A percentile compares a stretch with the other conserved stretches of the same genome.
phyloP scores from a whole-genome alignment of 371 early-diverging fungal species.

The Mucor circinelloides region DNA sequence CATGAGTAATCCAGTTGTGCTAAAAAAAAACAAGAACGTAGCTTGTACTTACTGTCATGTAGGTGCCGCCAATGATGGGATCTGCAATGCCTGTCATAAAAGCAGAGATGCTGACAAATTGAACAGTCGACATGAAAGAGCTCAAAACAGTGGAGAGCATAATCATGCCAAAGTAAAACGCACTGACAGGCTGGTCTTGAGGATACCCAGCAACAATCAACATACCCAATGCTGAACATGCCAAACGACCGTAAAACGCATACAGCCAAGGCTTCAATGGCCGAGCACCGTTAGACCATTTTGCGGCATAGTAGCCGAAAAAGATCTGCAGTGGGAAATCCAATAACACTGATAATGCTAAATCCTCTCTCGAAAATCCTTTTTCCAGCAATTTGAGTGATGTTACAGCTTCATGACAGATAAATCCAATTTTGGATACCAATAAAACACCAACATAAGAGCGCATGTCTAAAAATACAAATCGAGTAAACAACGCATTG shows the following conservation, averaged over 20 bases:
- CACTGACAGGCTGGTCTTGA: constrained; percentile 61
- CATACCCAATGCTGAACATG: constrained; percentile 84
- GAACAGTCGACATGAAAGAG: constrained; percentile 91
- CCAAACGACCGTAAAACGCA: constrained; percentile 86
- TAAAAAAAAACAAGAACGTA: too few relatives aligned
- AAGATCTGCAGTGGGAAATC: constrained; percentile 96
- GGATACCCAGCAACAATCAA: constrained; percentile 82
- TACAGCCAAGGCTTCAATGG: constrained; percentile 92
- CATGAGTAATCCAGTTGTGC: not conserved
- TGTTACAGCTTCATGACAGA: constrained; percentile 93
- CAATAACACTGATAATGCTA: constrained; percentile 89
- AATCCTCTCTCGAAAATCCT: constrained; percentile 93
- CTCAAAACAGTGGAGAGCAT: constrained; percentile 79
- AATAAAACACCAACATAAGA: constrained; percentile 79
- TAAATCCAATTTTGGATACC: constrained; percentile 91
- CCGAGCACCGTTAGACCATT: constrained; percentile 86
- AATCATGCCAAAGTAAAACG: constrained; percentile 81
- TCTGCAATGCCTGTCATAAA: constrained; percentile 95
- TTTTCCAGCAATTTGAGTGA: constrained; percentile 92
- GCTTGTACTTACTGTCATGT: constrained; percentile 84
- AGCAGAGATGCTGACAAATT: constrained; percentile 94
- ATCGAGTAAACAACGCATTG: not conserved
- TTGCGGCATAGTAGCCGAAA: constrained; percentile 96
- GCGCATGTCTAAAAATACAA: constrained; percentile 71
- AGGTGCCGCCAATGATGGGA: constrained; percentile 96